phyloP scores from a whole-genome alignment of 768 basidiomycete species.

The Trametes cubensis region DNA sequence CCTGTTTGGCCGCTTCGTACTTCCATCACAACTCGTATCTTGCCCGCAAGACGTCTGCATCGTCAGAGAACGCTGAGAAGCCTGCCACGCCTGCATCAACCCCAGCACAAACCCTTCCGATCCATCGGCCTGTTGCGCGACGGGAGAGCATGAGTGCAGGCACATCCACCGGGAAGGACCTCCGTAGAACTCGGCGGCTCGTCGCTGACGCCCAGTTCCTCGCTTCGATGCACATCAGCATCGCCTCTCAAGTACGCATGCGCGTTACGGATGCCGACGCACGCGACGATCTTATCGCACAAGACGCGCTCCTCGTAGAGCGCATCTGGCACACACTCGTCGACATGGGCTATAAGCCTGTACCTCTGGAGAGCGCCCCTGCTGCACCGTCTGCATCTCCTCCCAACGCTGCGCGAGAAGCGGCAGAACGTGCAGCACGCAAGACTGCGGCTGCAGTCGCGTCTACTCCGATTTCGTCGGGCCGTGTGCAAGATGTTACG shows the following conservation, averaged over 20 bases:
- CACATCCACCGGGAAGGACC: conserved; percentile 32
- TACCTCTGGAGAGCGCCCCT: conserved; percentile 7
- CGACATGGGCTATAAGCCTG: conserved; percentile 36
- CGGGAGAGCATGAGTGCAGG: conserved; percentile 26
- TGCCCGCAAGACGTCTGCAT: conserved; percentile 1
- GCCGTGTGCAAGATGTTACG: conserved; percentile 12
- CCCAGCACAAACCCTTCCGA: not conserved
- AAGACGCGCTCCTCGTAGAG: conserved; percentile 39
- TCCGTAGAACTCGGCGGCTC: conserved; percentile 31
- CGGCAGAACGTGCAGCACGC: conserved; percentile 1
- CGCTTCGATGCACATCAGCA: conserved; percentile 40
- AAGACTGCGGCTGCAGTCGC: conserved; percentile 12
- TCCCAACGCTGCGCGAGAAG: not conserved
- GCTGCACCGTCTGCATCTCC: not conserved
- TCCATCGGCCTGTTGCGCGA: conserved; percentile 7
- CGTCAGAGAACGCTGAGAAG: not conserved
- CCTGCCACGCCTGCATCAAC: not conserved
- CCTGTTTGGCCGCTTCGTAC: conserved; percentile 32
- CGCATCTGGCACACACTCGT: conserved; percentile 37
- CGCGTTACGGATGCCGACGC: not conserved
- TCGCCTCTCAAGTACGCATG: conserved; percentile 30
- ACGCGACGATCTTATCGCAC: conserved; percentile 27
- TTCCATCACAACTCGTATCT: conserved; percentile 21
- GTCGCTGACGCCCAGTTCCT: conserved; percentile 41
- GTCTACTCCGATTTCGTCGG: not conserved